A percentile compares a stretch with the other conserved stretches of the same genome.
These are phyloP conservation scores for Brettanomyces naardenensis DNA, from an alignment of 805 yeast species.

Conservation along the genomic window DNA sequence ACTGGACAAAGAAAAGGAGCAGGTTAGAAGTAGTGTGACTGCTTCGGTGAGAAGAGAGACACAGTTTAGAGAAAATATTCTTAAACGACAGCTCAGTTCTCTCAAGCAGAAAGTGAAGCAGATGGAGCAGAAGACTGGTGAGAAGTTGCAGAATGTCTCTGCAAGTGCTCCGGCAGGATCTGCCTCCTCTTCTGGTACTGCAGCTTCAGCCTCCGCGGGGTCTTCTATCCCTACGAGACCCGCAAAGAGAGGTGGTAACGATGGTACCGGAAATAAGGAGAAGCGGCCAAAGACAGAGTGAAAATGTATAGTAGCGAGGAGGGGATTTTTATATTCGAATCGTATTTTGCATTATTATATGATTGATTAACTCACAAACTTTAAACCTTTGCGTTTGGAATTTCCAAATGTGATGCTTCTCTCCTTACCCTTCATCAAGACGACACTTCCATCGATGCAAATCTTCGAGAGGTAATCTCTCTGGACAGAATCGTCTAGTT, in stretches of 20 bases:
- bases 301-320: neutral
- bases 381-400: too few relatives aligned
- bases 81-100: conserved; percentile 45
- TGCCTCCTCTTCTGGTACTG: neutral
- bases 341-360: too few relatives aligned
- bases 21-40: conserved; percentile 37
- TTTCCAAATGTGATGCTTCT: conserved; percentile 3
- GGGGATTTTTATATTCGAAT: neutral
- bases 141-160: neutral
- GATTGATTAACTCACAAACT: too few relatives aligned
- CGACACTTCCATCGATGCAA: conserved; percentile 62
- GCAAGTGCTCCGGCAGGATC: neutral
- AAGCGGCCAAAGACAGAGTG: conserved; percentile 1
- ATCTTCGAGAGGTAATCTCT: conserved; percentile 37
- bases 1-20: conserved; percentile 24
- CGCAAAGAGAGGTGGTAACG: neutral
- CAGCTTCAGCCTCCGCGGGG: neutral
- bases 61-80: conserved; percentile 49
- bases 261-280: neutral
- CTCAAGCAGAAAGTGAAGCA: conserved; percentile 32
- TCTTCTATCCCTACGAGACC: neutral
- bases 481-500: conserved; percentile 17
- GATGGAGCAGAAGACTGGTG: conserved; percentile 8
- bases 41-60: conserved; percentile 48
- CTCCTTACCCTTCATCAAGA: conserved; percentile 13